A percentile compares a stretch with the other conserved stretches of the same genome.
phyloP scores from a whole-genome alignment of 352 stramenopile genomes.

The Phytophthora tentaculata region DNA sequence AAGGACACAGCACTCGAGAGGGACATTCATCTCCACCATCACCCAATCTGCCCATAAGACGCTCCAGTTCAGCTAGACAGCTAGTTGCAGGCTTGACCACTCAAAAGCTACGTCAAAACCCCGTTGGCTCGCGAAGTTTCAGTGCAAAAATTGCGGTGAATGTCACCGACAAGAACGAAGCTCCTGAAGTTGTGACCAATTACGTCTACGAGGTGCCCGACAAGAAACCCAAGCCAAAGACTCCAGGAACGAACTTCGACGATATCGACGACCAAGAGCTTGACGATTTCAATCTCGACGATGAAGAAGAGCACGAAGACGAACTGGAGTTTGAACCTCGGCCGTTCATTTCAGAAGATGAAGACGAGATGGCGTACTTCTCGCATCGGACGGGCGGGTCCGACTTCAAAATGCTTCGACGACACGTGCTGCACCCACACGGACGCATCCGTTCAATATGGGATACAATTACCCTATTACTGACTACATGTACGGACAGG shows the following conservation, averaged over 20 bases:
- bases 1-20: slow-evolving; percentile 20
- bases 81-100: slow-evolving; percentile 14
- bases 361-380: slow-evolving; percentile 77
- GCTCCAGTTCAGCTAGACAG: slow-evolving; percentile 19
- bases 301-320: slow-evolving; percentile 21
- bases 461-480: slow-evolving; percentile 58
- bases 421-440: slow-evolving; percentile 71
- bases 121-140: slow-evolving; percentile 6
- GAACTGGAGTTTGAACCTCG: slow-evolving; percentile 19
- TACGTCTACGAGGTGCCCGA: slow-evolving; percentile 40
- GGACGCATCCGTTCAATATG: slow-evolving; percentile 58
- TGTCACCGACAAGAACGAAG: slow-evolving; percentile 14
- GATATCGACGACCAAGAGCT: slow-evolving; percentile 14
- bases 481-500: slow-evolving; percentile 64
- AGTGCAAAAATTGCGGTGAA: slow-evolving; percentile 21
- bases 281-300: slow-evolving; percentile 26
- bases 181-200: slow-evolving; percentile 36
- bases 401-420: slow-evolving; percentile 57
- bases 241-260: slow-evolving; percentile 19
- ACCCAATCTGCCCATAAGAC: slow-evolving; percentile 1
- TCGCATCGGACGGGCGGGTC: slow-evolving; percentile 47
- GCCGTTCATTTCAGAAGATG: slow-evolving; percentile 41
- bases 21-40: background rate
- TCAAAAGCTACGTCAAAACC: slow-evolving; percentile 7
- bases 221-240: slow-evolving; percentile 24